Base-by-base conservation (phyloP, 108 stramenopile genomes). In the Nitzschia inconspicua region DNA sequence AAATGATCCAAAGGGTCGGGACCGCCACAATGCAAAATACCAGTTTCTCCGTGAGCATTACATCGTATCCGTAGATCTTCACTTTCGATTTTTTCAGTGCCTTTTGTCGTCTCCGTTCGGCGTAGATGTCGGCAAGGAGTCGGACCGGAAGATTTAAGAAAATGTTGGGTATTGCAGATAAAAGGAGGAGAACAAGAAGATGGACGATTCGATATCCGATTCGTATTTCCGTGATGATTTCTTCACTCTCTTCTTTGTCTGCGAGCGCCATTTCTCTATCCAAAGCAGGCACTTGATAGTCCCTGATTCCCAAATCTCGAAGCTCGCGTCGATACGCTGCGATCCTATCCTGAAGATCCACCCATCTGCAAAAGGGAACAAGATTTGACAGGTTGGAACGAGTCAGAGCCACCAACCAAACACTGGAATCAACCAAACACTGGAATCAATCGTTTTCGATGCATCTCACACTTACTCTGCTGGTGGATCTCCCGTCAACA, bases 11-110 rank as follows among this genome's bases (percentile, higher is more conserved):
- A 37, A 98, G 77, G 8, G 78, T 47, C 32, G 97, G 97, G 20
- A 98, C 95, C 29, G 92, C 82, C n/a, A 98, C 88, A 46, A 98
- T 95, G 54, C 90, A 98, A 47, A 96, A 82, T 34, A 95, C 57
- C 43, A 98, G 85, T 63, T 97, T 93, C 63, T 97, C 96, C 35
- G 90, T 88, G 41, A 98, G 74, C 91, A 98, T 82, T 3, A 98
- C 97, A 66, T 98, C 97, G 50, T 76, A 77, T 13, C 80, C 97
- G 36, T 84, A 78, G 37, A 98, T 82, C 68, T 98, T 98, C 31
- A 98, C 97, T 54, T 94, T 96, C 31, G 93, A 94, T 13, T 76
- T 82, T 43, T 89, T 93, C 58, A 98, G 63, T 22, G 94, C 95
- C 47, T 84, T 88, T 64, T 96, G 89, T 7, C 95, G 84, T 44